phyloP scores from a whole-genome alignment of 176 grass and related monocot genomes.

The Neostapfia colusana region DNA sequence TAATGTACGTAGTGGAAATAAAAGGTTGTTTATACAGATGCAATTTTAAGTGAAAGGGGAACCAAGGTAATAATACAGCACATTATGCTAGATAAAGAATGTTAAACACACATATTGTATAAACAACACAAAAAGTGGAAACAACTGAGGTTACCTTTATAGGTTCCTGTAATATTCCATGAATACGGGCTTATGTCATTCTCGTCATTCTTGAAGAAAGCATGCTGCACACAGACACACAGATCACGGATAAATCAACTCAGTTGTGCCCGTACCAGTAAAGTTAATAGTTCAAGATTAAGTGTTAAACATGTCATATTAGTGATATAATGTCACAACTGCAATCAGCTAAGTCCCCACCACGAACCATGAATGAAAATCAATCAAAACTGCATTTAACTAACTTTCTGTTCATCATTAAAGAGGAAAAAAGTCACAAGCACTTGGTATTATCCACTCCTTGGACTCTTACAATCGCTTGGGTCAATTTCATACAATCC shows the following conservation, averaged over 20 bases:
- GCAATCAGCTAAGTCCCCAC: background rate
- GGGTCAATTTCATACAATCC: background rate
- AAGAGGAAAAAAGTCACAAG: background rate
- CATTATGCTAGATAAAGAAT: background rate
- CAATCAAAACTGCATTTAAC: background rate
- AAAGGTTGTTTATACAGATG: background rate
- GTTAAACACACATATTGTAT: background rate
- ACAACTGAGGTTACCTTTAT: slow-evolving; percentile 56
- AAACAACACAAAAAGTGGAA: background rate
- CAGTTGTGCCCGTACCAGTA: background rate
- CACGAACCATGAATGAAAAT: background rate
- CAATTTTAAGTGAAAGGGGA: background rate
- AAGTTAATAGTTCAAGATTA: slow-evolving; percentile 8
- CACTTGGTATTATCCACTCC: background rate
- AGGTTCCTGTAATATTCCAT: slow-evolving; percentile 93
- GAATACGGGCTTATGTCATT: slow-evolving; percentile 75
- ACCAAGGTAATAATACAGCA: background rate
- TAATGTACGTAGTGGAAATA: slow-evolving; percentile 1
- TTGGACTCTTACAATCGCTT: background rate
- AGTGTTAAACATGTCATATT: background rate
- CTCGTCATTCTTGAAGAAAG: slow-evolving; percentile 80
- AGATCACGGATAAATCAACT: slow-evolving; percentile 13
- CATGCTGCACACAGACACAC: slow-evolving; percentile 49
- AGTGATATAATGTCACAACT: background rate
- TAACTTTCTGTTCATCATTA: background rate